These are phyloP conservation scores for Xylaria sp. DNA, from an alignment of 2,329 filamentous ascomycete genomes.

Conservation along the genomic window DNA sequence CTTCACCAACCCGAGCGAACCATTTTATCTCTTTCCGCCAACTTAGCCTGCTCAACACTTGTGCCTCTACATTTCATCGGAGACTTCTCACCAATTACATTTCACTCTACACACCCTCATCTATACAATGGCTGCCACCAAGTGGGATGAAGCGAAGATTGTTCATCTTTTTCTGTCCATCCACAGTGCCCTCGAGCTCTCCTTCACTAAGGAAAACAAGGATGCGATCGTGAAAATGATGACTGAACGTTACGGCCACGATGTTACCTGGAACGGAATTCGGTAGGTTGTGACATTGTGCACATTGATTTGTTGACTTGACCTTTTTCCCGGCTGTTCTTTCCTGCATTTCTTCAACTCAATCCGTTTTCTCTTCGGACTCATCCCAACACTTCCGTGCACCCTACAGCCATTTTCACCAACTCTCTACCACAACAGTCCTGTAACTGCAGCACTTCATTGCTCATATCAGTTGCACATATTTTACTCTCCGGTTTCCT, in stretches of 20 bases:
- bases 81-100: neutral
- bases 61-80: neutral
- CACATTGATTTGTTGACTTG: conserved; percentile 14
- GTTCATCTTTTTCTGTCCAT: conserved; percentile 34
- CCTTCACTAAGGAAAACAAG: conserved; percentile 32
- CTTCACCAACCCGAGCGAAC: neutral
- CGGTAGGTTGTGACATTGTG: conserved; percentile 39
- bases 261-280: conserved; percentile 44
- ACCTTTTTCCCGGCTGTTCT: neutral
- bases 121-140: conserved; percentile 23
- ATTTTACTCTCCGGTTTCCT: neutral
- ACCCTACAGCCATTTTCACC: neutral
- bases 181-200: conserved; percentile 24
- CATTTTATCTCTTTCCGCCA: neutral
- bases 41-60: neutral
- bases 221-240: conserved; percentile 32
- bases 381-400: neutral
- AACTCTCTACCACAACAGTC: neutral
- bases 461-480: neutral
- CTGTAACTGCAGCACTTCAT: neutral
- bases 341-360: neutral
- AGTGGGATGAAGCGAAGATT: conserved; percentile 30
- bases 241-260: conserved; percentile 29
- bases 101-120: neutral
- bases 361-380: neutral